These are phyloP conservation scores for Ophiostoma novo-ulmi DNA, from an alignment of 2,329 filamentous ascomycete genomes.

Conservation along the genomic window DNA sequence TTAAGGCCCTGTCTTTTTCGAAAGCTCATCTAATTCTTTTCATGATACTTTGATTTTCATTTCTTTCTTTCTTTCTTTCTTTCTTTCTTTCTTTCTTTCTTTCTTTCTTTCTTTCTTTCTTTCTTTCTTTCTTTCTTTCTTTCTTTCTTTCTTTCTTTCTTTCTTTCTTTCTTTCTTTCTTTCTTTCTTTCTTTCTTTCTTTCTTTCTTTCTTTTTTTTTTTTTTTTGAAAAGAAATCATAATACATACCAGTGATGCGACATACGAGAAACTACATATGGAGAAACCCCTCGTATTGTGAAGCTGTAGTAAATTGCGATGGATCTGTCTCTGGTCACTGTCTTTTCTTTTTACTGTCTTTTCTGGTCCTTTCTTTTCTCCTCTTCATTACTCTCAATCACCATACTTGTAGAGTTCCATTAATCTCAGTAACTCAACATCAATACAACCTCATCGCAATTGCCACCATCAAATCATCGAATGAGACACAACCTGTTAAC, in stretches of 20 bases:
- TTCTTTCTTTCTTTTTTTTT: background rate
- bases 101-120: background rate
- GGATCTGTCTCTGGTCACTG: background rate
- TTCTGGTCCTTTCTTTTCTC: background rate
- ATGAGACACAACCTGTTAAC: background rate
- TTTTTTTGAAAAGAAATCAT: background rate
- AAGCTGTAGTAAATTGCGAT: conserved; percentile 1
- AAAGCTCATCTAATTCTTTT: background rate
- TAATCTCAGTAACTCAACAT: background rate
- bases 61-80: background rate
- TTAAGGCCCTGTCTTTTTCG: background rate
- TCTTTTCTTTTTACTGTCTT: background rate
- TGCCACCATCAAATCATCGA: background rate
- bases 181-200: background rate
- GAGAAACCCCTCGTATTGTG: background rate
- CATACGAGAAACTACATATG: conserved; percentile 1
- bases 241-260: background rate
- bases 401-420: background rate
- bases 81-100: background rate
- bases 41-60: background rate
- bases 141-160: background rate
- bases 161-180: background rate
- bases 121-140: background rate
- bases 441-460: background rate
- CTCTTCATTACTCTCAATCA: background rate